phyloP scores from a whole-genome alignment of 768 basidiomycete species.

The Suillus weaverae region DNA sequence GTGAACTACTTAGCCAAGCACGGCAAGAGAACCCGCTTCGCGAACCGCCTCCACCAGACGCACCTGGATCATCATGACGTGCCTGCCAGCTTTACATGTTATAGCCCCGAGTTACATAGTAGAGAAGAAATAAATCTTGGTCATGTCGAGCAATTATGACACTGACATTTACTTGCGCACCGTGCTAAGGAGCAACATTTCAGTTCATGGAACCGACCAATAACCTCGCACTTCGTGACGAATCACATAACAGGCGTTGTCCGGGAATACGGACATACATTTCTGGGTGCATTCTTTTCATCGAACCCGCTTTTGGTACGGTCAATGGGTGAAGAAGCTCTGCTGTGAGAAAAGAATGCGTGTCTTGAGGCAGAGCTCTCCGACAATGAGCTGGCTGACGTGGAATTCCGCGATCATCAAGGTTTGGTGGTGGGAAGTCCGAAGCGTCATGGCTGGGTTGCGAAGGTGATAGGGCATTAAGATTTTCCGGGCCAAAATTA shows the following conservation, averaged over 20 bases:
- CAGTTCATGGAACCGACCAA: background rate
- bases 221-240: background rate
- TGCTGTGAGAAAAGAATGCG: background rate
- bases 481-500: background rate
- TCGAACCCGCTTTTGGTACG: background rate
- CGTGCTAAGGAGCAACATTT: background rate
- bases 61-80: background rate
- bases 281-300: background rate
- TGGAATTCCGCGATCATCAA: background rate
- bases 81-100: background rate
- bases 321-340: background rate
- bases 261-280: background rate
- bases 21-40: constrained; percentile 75
- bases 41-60: constrained; percentile 49
- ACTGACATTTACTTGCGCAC: background rate
- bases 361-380: background rate
- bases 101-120: background rate
- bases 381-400: background rate
- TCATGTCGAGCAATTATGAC: background rate
- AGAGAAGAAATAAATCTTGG: background rate
- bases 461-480: background rate
- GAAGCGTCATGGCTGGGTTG: background rate
- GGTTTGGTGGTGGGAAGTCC: background rate
- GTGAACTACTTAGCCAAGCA: constrained; percentile 75
- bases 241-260: background rate